A percentile compares a stretch with the other conserved stretches of the same genome.
Conservation (phyloP, 2,329 filamentous ascomycete genomes). For the Trichophaea hybrida region DNA sequence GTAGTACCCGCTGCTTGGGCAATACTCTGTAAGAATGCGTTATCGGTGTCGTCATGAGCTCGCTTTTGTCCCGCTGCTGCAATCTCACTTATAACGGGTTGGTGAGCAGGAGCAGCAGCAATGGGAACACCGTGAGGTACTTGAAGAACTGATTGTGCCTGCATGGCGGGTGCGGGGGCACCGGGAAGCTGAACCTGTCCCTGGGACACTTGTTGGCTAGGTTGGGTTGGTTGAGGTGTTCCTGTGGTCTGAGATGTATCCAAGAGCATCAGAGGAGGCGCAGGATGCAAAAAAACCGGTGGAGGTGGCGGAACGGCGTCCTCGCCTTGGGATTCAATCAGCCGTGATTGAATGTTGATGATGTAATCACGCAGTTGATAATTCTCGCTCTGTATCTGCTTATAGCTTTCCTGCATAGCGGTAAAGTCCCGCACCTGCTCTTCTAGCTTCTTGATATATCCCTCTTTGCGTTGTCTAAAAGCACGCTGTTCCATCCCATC, state of each 20-base stretch:
- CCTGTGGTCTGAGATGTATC: neutral
- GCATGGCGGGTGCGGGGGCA: constrained; percentile 1
- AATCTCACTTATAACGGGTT: neutral
- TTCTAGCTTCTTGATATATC: constrained; percentile 95
- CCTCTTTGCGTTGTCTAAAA: constrained; percentile 93
- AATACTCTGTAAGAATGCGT: constrained; percentile 20
- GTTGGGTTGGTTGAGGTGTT: neutral
- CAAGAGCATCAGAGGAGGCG: neutral
- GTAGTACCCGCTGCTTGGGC: constrained; percentile 13
- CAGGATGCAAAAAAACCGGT: constrained; percentile 49
- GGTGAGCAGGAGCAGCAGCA: neutral
- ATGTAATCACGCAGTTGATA: constrained; percentile 85
- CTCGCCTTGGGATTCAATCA: constrained; percentile 71
- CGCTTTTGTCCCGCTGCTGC: constrained; percentile 9
- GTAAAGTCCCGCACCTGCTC: constrained; percentile 75
- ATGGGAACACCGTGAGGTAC: neutral
- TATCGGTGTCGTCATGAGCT: constrained; percentile 16
- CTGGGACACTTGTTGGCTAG: constrained; percentile 1
- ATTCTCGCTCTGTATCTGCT: constrained; percentile 74
- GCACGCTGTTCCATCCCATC: constrained; percentile 49
- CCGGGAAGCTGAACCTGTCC: constrained; percentile 1
- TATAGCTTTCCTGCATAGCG: constrained; percentile 61
- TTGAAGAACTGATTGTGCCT: neutral
- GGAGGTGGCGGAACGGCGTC: constrained; percentile 71
- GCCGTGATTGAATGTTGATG: constrained; percentile 70